These are phyloP conservation scores for Inga laurina DNA, from an alignment of 306 rosid species.

Conservation along the genomic window DNA sequence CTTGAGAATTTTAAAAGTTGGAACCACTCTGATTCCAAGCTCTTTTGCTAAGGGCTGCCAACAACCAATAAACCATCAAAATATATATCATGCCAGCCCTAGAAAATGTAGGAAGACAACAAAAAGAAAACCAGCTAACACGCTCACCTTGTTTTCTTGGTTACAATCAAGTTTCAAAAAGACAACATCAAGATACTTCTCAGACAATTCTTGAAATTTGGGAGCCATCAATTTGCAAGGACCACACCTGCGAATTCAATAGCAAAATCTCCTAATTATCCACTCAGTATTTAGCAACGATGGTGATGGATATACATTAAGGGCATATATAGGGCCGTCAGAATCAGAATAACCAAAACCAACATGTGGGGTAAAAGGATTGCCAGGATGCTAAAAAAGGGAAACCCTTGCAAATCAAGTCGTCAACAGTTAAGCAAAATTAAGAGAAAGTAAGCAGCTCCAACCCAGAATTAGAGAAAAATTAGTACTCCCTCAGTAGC, in stretches of 20 bases:
- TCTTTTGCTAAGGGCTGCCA: conserved; percentile 94
- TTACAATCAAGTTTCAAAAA: conserved; percentile 95
- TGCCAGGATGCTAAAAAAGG: not conserved
- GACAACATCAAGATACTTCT: conserved; percentile 81
- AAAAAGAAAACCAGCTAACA: not conserved
- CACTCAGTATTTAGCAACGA: conserved; percentile 5
- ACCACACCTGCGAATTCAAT: conserved; percentile 76
- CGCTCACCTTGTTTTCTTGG: conserved; percentile 81
- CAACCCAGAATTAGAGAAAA: not conserved
- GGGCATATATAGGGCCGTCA: not conserved
- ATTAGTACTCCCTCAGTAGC: not conserved
- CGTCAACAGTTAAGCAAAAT: not conserved
- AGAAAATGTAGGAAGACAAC: not conserved
- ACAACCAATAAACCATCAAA: conserved; percentile 37
- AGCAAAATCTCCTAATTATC: conserved; percentile 26
- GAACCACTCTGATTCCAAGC: conserved; percentile 94
- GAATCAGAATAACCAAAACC: conserved; percentile 16
- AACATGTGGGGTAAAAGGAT: not conserved
- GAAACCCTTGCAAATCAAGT: conserved; percentile 13
- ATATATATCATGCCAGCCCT: conserved; percentile 26
- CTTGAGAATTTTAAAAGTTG: conserved; percentile 93
- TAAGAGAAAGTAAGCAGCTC: no score
- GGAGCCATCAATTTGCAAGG: conserved; percentile 99
- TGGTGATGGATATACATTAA: not conserved
- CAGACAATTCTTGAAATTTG: conserved; percentile 65